Base-by-base conservation (phyloP, 2,329 filamentous ascomycete genomes). In the Pyrenochaeta sp. region DNA sequence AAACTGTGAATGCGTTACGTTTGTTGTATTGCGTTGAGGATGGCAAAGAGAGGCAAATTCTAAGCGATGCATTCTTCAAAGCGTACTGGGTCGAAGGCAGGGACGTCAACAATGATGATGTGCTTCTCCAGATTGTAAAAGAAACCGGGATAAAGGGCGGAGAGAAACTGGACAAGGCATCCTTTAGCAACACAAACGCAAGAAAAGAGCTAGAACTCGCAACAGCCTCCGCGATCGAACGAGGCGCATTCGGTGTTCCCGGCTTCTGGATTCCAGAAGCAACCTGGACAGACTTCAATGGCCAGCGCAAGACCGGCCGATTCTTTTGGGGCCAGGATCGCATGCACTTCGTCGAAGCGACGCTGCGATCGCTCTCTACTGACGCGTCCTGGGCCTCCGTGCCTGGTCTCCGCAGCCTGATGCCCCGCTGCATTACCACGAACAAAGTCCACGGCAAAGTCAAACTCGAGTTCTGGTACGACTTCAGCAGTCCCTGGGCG, bases 281-380 rank as follows among this genome's bases (percentile, higher is more conserved):
- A 4, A 13, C 6, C 7, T 67, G 58, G 55, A 51, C 40, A 3
- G 53, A 61, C 26, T 39, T 48, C 9, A 31, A 30, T 7, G 56
- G 57, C 1, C 34, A 55, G 4, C 24, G 42, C 22, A 43, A 27
- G 5, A 34, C 14, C 4, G 66, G 65, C 1, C 42, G 67, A 7
- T 67, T 65, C 34, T 69, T 59, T 18, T 71, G 65, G 67, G 67
- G 67, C 1, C 67, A 71, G 37, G 67, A 69, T 49, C 58, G 63
- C 0, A 69, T 71, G 65, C 65, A 69, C 35, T 68, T 71, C 27
- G 67, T 69, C 3, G 67, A 71, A 31, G 67, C 63, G 1, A 49
- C 57, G 3, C 35, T 69, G 4, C 23, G 55, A 9, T 53, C 55
- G 1, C 23, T 60, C 15, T 44, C 29, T 13, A 30, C 27, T 6